Evolutionary conservation across 768 basidiomycete genomes (phyloP), one percentile per base, ranked within the genome.

Genomic region (Antrodiella citrinella): DNA sequence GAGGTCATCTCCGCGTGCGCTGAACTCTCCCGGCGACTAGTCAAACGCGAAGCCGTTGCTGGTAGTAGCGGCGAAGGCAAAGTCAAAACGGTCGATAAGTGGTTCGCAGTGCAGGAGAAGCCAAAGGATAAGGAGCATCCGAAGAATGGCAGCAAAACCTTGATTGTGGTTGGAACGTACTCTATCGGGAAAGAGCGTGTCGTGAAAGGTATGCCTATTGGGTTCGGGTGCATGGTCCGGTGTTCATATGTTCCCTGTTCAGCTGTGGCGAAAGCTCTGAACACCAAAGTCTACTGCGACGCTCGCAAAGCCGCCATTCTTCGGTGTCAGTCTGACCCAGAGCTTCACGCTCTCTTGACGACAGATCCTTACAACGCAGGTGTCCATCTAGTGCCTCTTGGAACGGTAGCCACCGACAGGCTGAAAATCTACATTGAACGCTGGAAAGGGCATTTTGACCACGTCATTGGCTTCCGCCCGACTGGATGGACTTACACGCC

Each of bases 171-270:
- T 11, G 89, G 89, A 9, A 97, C 96, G 0, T 99, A 99, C 67
- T 91, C 91, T 0, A 91, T 98, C 45, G 96, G 96, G 38, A 99
- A 99, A 65, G 96, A 99, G 65, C 82, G 96, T 20, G 87, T 98
- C 38, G 93, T 96, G 38, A 96, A 97, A 78, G 92, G 91, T 90
- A 50, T 25, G 58, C 9, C 47, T n/a, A n/a, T 19, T 15, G 23
- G 40, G 2, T 45, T 25, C 12, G 23, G 7, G 30, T 57, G 47
- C 40, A 22, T 2, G 3, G 2, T 22, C 39, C 41, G 15, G 43
- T 2, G 35, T 38, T 38, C 18, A 18, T 10, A 38, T 38, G 35
- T 18, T 38, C 35, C 10, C 18, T 18, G 18, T 38, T 38, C 56
- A 92, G 95, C 89, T 1, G 82, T 98, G 21, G 96, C 96, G 0